These are phyloP conservation scores for Xylaria sp. DNA, from an alignment of 2,329 filamentous ascomycete genomes.

Conservation along the genomic window DNA sequence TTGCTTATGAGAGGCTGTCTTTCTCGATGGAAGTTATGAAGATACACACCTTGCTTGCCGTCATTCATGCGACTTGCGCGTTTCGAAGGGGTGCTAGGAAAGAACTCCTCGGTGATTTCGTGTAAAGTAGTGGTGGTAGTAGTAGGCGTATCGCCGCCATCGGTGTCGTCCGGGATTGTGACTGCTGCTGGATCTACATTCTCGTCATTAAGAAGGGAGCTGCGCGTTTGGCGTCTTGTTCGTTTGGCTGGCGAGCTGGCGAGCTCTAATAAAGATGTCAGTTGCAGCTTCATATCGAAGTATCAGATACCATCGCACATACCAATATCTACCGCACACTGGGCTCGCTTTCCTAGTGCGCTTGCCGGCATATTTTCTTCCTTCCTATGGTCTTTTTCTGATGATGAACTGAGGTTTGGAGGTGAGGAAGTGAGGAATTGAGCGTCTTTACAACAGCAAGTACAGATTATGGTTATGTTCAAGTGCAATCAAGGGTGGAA, in stretches of 20 bases:
- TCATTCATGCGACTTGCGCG: constrained; percentile 29
- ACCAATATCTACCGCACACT: constrained; percentile 52
- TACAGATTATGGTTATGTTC: constrained; percentile 18
- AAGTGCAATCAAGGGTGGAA: constrained; percentile 24
- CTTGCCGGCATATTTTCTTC: constrained; percentile 45
- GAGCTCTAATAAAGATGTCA: constrained; percentile 40
- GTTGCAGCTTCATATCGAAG: constrained; percentile 32
- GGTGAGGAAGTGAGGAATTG: neutral
- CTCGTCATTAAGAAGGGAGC: constrained; percentile 68
- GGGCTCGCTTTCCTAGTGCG: constrained; percentile 59
- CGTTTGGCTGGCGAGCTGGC: constrained; percentile 57
- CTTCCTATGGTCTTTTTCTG: constrained; percentile 11
- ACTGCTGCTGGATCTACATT: constrained; percentile 68
- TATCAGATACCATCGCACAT: constrained; percentile 40
- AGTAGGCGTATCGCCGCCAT: constrained; percentile 54
- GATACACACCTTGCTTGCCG: constrained; percentile 38
- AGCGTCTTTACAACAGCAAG: constrained; percentile 5
- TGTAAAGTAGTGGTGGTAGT: constrained; percentile 45
- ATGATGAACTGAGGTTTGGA: neutral
- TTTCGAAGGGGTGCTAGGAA: constrained; percentile 39
- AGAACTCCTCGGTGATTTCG: constrained; percentile 50
- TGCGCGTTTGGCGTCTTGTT: constrained; percentile 56
- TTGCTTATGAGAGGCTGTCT: constrained; percentile 18
- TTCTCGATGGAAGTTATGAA: neutral
- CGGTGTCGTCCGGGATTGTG: constrained; percentile 51